Evolutionary conservation across 2,329 filamentous ascomycete species (phyloP).

Genomic region (Sporothrix curviconia): DNA sequence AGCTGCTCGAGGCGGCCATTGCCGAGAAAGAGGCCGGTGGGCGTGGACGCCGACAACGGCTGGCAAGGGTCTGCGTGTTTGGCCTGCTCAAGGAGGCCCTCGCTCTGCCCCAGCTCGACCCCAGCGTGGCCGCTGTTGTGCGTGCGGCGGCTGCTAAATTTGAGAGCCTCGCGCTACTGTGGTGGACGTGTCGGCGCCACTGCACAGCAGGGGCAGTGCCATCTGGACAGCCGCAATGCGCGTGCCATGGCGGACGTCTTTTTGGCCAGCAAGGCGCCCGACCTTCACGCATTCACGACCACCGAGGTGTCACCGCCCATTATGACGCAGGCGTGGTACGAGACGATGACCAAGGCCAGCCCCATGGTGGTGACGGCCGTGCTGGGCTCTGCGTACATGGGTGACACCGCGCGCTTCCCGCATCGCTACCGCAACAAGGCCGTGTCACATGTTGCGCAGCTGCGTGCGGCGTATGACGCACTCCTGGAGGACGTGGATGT

Average conservation of each 20-base stretch:
- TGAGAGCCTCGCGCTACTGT: constrained; percentile 35
- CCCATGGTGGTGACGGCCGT: constrained; percentile 40
- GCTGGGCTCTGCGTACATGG: constrained; percentile 31
- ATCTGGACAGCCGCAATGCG: constrained; percentile 41
- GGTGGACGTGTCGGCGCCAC: constrained; percentile 38
- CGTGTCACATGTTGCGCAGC: constrained; percentile 38
- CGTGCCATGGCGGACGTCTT: constrained; percentile 27
- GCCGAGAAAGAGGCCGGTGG: constrained; percentile 18
- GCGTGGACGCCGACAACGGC: constrained; percentile 23
- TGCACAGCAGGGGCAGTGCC: constrained; percentile 38
- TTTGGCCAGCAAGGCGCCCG: constrained; percentile 26
- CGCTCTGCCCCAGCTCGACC: constrained; percentile 30
- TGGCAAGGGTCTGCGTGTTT: constrained; percentile 35
- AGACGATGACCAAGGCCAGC: constrained; percentile 36
- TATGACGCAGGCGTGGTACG: constrained; percentile 35
- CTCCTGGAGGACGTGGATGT: constrained; percentile 37
- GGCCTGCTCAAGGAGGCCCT: constrained; percentile 42
- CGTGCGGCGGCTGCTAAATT: constrained; percentile 33
- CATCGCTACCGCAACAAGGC: constrained; percentile 36
- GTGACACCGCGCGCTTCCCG: constrained; percentile 23
- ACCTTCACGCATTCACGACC: constrained; percentile 27
- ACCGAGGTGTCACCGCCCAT: constrained; percentile 26
- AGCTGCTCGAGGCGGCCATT: constrained; percentile 23
- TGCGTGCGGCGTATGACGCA: constrained; percentile 42
- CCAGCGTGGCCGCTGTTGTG: constrained; percentile 32